Evolutionary conservation across 2,329 filamentous ascomycete genomes (phyloP), one percentile per base, ranked within the genome.

Genomic region (Pestalotiopsis sp.): DNA sequence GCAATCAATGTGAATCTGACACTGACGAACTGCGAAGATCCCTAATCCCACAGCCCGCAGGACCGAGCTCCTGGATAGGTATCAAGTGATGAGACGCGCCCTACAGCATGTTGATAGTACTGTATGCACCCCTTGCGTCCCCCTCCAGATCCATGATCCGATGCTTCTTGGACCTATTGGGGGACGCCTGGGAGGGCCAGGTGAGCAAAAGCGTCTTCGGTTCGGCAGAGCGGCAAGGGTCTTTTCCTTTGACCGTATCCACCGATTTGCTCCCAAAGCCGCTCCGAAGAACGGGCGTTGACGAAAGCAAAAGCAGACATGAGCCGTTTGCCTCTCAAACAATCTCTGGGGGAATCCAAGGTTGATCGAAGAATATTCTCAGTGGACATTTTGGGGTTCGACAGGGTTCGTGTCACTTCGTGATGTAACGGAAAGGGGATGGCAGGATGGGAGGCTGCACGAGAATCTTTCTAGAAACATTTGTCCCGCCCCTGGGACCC

Each of bases 401-500:
- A 36, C 41, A 58, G 63, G 63, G 49, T 66, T 56, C 17, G n/a
- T n/a, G n/a, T n/a, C n/a, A n/a, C n/a, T n/a, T n/a, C n/a, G 20
- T 56, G 23, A 56, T 56, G 41, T 56, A 66, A 62, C 59, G 59
- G 23, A 39, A 56, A 36, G 20, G 60, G 41, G 63, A 56, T 57
- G 49, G 31, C 31, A 36, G 31, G 31, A 36, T 36, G 31, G 31
- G 17, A n/a, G 12, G 27, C 65, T 67, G 65, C 65, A 56, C 57
- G 45, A 67, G 65, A 67, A 67, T 59, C 36, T 36, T 67, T 67
- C 65, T 67, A 67, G 65, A 67, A 67, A 41, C 17, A 59, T 38
- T 67, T 27, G 17, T 59, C 25, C 41, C 41, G 62, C 52, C 64
- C 64, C 27, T 45, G 45, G 17, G 27, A 38, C 36, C n/a, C 27